These are phyloP conservation scores for Posidonia australis DNA, from an alignment of 106 monocot species.

Conservation along the genomic window DNA sequence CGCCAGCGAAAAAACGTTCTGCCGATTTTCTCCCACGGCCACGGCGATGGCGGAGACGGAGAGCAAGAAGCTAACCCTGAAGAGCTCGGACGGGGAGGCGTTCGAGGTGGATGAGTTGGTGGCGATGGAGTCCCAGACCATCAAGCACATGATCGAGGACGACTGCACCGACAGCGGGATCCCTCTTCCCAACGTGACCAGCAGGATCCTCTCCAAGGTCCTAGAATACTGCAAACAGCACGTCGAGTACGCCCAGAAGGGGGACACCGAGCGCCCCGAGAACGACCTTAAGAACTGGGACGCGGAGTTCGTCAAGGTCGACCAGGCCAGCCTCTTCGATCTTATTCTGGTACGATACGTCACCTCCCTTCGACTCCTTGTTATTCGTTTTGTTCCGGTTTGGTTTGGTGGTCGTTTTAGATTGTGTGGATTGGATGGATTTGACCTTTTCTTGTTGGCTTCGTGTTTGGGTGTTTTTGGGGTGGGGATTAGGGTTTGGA, in stretches of 20 bases:
- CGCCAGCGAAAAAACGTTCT: no score
- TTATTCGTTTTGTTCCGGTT: no score
- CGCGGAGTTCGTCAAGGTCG: conserved; percentile 26
- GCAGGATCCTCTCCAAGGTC: conserved; percentile 55
- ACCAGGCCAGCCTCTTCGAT: conserved; percentile 28
- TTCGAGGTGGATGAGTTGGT: conserved; percentile 53
- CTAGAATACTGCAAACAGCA: conserved; percentile 77
- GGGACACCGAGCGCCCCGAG: conserved; percentile 6
- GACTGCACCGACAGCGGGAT: conserved; percentile 45
- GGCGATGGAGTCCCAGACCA: conserved; percentile 50
- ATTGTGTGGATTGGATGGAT: no score
- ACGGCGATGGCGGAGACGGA: not conserved
- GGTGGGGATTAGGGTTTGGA: no score
- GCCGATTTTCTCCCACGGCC: no score
- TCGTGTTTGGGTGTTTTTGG: no score
- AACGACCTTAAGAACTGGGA: conserved; percentile 23
- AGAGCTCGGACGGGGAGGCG: conserved; percentile 61
- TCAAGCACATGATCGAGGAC: conserved; percentile 52
- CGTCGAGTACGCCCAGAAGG: conserved; percentile 14
- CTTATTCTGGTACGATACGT: conserved; percentile 42
- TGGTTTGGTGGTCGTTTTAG: no score
- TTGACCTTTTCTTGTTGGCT: no score
- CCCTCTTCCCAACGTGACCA: conserved; percentile 46
- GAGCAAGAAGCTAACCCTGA: conserved; percentile 35
- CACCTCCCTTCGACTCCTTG: no score